Conservation (phyloP, 1,284 basidiomycete species). For the Coniophora puteana region DNA sequence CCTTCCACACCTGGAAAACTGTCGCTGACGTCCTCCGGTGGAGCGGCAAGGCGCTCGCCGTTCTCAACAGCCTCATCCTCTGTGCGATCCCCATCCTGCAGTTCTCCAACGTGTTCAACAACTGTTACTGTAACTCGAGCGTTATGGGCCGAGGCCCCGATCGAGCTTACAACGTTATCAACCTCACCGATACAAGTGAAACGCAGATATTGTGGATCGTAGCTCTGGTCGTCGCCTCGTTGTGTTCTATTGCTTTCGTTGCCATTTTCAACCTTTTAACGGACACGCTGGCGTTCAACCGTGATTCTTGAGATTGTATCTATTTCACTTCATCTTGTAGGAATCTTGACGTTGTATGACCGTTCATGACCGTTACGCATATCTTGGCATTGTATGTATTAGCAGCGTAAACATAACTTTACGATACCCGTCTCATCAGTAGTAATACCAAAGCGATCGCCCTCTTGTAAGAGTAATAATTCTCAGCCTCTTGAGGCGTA, state of each 20-base stretch:
- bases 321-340: no score
- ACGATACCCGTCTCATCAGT: no score
- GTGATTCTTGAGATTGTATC: no score
- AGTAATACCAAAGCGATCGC: no score
- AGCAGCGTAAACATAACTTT: no score
- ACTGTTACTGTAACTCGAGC: constrained; percentile 22
- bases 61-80: constrained; percentile 19
- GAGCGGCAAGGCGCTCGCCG: constrained; percentile 20
- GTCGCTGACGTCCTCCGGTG: constrained; percentile 18
- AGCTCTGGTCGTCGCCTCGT: neutral
- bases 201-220: neutral
- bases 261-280: neutral
- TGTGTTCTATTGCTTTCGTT: neutral
- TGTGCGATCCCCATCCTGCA: constrained; percentile 18
- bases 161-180: constrained; percentile 13
- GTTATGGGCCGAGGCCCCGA: constrained; percentile 2
- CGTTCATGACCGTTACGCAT: no score
- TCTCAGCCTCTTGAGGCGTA: no score
- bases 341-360: no score
- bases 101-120: constrained; percentile 17
- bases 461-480: no score
- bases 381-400: no score
- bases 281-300: no score
- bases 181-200: neutral
- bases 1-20: neutral